Base-by-base conservation (phyloP, 163 green algal genomes). In the Coccomyxa subellipsoidea region DNA sequence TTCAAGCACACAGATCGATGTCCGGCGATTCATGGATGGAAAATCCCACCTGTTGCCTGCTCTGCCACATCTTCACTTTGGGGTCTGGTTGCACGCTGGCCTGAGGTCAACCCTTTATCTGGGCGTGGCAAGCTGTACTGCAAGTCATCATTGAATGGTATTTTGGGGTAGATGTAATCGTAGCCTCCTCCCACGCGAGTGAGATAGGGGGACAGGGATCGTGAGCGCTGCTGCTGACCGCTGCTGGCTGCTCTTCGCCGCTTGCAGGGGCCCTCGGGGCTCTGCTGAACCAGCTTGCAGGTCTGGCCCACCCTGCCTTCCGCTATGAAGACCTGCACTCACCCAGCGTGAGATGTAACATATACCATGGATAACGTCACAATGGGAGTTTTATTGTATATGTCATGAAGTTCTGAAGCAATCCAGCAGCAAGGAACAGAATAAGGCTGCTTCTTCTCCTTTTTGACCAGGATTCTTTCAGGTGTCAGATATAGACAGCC, bases 291-390 rank as follows among this genome's bases (percentile, higher is more conserved):
- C 66, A 73, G n/a, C 66, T 36, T 10, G 7, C 66, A 73, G 4
- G 66, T 73, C 66, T 73, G 29, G 71, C 71, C 71, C 25, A 77
- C 32, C 71, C 71, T 73, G 29, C 66, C 66, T 23, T 34, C 66
- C 1, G 66, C 66, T 73, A 73, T 73, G 66, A 73, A 73, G 27
- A 34, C 29, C 66, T 73, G 66, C 47, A 59, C 4, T 75, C 4
- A 75, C 4, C 27, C 66, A 75, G 66, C 3, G n/a, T 23, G 29
- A 38, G 23, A 3, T 38, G 4, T 35, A 1, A 75, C 4, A 34
- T 9, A 75, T 75, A 21, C n/a, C n/a, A n/a, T n/a, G n/a, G n/a
- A n/a, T n/a, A n/a, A n/a, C n/a, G n/a, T n/a, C n/a, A n/a, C n/a
- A n/a, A n/a, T n/a, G n/a, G n/a, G n/a, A n/a, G n/a, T n/a, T n/a